These are phyloP conservation scores for Ajuga chamaepitys DNA, from an alignment of 257 asterid species.

Conservation along the genomic window DNA sequence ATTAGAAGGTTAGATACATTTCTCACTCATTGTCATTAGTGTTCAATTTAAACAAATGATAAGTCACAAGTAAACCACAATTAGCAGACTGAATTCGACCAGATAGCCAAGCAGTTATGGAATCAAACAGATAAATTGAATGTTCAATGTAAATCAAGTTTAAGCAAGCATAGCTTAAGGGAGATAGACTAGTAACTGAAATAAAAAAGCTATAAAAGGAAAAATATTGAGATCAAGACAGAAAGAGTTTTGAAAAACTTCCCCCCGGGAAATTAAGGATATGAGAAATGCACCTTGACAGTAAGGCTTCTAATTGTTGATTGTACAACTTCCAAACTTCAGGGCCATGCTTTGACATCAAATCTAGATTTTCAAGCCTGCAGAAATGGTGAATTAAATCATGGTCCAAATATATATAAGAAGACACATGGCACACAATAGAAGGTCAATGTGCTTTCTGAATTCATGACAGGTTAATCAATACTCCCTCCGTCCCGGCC, in stretches of 20 bases:
- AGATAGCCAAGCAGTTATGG: neutral
- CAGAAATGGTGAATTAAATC: constrained; percentile 6
- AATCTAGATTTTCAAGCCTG: constrained; percentile 93
- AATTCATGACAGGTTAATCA: neutral
- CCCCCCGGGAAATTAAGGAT: neutral
- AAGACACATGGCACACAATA: neutral
- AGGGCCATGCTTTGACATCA: constrained; percentile 88
- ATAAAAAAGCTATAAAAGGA: neutral
- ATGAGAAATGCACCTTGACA: constrained; percentile 54
- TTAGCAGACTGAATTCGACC: neutral
- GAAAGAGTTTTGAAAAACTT: neutral
- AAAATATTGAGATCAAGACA: neutral
- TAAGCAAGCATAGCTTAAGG: neutral
- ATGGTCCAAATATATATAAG: neutral
- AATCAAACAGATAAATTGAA: neutral
- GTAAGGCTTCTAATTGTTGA: constrained; percentile 68
- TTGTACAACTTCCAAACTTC: constrained; percentile 90
- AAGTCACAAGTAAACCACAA: neutral
- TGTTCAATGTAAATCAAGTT: neutral
- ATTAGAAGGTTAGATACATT: neutral
- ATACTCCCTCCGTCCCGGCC: too few relatives aligned
- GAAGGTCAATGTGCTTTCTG: neutral
- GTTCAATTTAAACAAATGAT: neutral
- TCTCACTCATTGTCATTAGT: neutral
- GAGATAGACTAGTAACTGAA: neutral